Percentiles rank a stretch among this genome's conserved stretches.
These are phyloP conservation scores for Paraglomus brasilianum DNA, from an alignment of 192 early-diverging fungal species.

Conservation along the genomic window DNA sequence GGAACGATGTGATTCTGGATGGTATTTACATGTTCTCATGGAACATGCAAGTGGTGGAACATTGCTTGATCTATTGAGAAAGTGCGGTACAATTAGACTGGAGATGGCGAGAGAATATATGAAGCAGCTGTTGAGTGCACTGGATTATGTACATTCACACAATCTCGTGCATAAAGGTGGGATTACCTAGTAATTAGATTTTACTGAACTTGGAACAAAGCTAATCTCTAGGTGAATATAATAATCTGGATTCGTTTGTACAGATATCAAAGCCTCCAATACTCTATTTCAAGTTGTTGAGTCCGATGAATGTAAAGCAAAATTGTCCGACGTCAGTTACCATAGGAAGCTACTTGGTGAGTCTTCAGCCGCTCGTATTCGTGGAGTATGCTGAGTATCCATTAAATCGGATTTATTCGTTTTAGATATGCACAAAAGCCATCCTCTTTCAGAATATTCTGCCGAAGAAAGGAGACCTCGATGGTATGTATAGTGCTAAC, in stretches of 20 bases:
- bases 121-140: constrained; percentile 62
- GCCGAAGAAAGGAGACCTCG: constrained; percentile 25
- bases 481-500: constrained; percentile 24
- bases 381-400: too few species aligned
- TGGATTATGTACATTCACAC: constrained; percentile 63
- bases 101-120: constrained; percentile 60
- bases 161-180: constrained; percentile 66
- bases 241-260: background rate
- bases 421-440: constrained; percentile 40
- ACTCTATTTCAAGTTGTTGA: constrained; percentile 40
- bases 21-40: constrained; percentile 52
- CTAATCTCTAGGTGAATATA: too few species aligned
- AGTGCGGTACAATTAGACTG: constrained; percentile 60
- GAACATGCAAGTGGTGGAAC: constrained; percentile 53
- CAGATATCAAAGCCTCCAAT: constrained; percentile 46
- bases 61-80: constrained; percentile 61
- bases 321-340: constrained; percentile 66
- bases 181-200: too few species aligned
- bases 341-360: constrained; percentile 57
- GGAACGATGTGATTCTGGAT: constrained; percentile 39
- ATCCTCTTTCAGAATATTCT: constrained; percentile 32
- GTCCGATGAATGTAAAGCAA: constrained; percentile 45
- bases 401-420: too few species aligned
- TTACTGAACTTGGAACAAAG: too few species aligned
- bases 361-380: constrained; percentile 20